phyloP scores from a whole-genome alignment of 129 eudicot species.

The Pulicaria dysenterica region DNA sequence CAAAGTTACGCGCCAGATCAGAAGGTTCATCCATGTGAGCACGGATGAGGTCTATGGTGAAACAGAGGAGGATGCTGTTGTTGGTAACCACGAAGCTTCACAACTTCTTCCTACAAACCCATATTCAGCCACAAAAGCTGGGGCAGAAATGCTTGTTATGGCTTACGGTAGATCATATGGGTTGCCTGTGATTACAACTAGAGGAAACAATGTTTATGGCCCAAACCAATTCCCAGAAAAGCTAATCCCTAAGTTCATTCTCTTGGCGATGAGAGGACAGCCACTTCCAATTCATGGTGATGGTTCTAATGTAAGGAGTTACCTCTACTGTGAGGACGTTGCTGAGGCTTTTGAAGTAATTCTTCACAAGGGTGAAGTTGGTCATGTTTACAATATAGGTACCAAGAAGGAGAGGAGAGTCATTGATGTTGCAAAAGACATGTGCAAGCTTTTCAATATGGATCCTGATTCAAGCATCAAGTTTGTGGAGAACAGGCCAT shows the following conservation, averaged over 20 bases:
- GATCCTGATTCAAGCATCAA: conserved; percentile 71
- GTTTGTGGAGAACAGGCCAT: conserved; percentile 96
- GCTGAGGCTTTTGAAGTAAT: conserved; percentile 96
- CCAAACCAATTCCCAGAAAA: conserved; percentile 96
- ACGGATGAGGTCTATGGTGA: conserved; percentile 99
- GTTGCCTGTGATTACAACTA: conserved; percentile 93
- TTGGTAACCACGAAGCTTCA: conserved; percentile 97
- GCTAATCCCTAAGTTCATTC: conserved; percentile 89
- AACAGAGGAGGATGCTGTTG: conserved; percentile 98
- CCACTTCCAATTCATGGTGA: conserved; percentile 94
- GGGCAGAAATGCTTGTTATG: conserved; percentile 99
- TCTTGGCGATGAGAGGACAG: conserved; percentile 87
- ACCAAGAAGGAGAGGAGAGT: conserved; percentile 91
- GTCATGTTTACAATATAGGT: conserved; percentile 97
- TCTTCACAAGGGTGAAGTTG: conserved; percentile 97
- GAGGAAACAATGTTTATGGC: conserved; percentile 97
- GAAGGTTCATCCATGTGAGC: conserved; percentile 91
- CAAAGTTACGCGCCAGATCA: conserved; percentile 94
- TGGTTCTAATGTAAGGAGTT: conserved; percentile 90
- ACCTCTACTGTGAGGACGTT: conserved; percentile 95
- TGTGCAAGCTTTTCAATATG: conserved; percentile 76
- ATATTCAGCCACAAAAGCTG: conserved; percentile 95
- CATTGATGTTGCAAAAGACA: conserved; percentile 86
- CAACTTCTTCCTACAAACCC: conserved; percentile 99
- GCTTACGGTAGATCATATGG: conserved; percentile 97